These are phyloP conservation scores for Achlya hypogyna DNA, from an alignment of 352 stramenopile species.

Conservation along the genomic window DNA sequence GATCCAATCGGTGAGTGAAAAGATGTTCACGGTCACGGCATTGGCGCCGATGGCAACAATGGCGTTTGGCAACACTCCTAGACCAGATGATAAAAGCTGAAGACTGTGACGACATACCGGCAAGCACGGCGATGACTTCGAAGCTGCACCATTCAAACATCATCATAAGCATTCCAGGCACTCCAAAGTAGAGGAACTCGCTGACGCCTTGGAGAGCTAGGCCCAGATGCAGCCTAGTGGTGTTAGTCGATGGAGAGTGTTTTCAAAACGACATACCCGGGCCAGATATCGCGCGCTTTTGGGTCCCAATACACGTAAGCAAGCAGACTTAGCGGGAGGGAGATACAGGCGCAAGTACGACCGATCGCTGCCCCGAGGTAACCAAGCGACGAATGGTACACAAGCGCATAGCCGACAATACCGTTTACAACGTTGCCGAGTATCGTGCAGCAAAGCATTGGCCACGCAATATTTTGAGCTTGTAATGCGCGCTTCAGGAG, in stretches of 20 bases:
- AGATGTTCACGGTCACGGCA: slow-evolving; percentile 53
- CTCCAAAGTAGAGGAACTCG: slow-evolving; percentile 23
- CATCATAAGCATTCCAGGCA: slow-evolving; percentile 24
- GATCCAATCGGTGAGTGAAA: slow-evolving; percentile 63
- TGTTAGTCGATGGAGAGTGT: not conserved
- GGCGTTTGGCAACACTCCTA: slow-evolving; percentile 41
- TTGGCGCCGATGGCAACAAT: slow-evolving; percentile 29
- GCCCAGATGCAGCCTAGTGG: slow-evolving; percentile 21
- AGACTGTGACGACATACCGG: slow-evolving; percentile 5
- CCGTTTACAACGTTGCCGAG: slow-evolving; percentile 54
- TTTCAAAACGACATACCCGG: not conserved
- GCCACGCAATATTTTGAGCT: slow-evolving; percentile 54
- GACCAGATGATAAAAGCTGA: slow-evolving; percentile 10
- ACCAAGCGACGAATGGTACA: slow-evolving; percentile 50
- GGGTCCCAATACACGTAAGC: slow-evolving; percentile 15
- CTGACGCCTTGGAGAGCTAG: slow-evolving; percentile 18
- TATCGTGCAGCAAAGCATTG: slow-evolving; percentile 54
- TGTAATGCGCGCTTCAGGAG: slow-evolving; percentile 59
- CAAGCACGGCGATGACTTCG: slow-evolving; percentile 24
- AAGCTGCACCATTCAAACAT: slow-evolving; percentile 29
- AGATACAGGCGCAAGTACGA: slow-evolving; percentile 40
- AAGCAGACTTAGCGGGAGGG: slow-evolving; percentile 31
- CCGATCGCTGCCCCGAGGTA: slow-evolving; percentile 64
- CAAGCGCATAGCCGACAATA: slow-evolving; percentile 53
- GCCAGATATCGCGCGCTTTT: not conserved